Percentiles rank a stretch among this genome's conserved stretches.
These are phyloP conservation scores for Fraxinus ornus DNA, from an alignment of 305 asterid genomes.

Conservation along the genomic window DNA sequence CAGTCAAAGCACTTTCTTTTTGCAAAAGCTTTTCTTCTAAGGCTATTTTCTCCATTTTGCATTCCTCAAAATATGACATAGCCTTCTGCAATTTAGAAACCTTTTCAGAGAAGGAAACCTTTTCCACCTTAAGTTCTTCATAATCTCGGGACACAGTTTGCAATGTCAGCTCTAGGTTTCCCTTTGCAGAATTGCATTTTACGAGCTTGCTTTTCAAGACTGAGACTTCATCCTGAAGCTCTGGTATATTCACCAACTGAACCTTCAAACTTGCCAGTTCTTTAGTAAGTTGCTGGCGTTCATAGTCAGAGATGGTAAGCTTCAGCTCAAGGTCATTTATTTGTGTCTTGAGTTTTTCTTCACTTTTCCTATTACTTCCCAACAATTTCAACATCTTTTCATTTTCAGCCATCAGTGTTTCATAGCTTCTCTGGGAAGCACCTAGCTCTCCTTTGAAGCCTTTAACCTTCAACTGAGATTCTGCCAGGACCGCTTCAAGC, in stretches of 20 bases:
- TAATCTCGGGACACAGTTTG: conserved; percentile 38
- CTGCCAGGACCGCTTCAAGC: conserved; percentile 27
- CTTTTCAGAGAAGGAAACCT: conserved; percentile 38
- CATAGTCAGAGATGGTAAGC: conserved; percentile 66
- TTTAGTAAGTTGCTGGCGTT: conserved; percentile 60
- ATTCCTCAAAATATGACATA: conserved; percentile 54
- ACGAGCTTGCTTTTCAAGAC: conserved; percentile 43
- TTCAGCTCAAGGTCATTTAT: conserved; percentile 69
- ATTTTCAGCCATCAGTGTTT: conserved; percentile 44
- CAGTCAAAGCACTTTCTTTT: conserved; percentile 50
- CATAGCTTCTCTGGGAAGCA: conserved; percentile 38
- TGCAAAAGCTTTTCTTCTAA: conserved; percentile 57
- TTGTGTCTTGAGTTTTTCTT: conserved; percentile 61
- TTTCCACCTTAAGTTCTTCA: conserved; percentile 57
- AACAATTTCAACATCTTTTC: conserved; percentile 43
- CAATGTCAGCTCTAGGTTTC: conserved; percentile 46
- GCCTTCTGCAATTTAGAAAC: conserved; percentile 39
- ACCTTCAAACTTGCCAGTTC: conserved; percentile 45
- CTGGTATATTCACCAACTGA: conserved; percentile 51
- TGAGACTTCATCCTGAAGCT: conserved; percentile 55
- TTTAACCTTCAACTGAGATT: conserved; percentile 40
- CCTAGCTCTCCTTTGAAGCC: conserved; percentile 43
- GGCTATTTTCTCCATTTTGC: conserved; percentile 43
- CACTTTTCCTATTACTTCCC: conserved; percentile 51
- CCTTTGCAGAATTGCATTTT: conserved; percentile 46